phyloP scores from a whole-genome alignment of 139 green algal species.

The Diplosphaera chodatii region DNA sequence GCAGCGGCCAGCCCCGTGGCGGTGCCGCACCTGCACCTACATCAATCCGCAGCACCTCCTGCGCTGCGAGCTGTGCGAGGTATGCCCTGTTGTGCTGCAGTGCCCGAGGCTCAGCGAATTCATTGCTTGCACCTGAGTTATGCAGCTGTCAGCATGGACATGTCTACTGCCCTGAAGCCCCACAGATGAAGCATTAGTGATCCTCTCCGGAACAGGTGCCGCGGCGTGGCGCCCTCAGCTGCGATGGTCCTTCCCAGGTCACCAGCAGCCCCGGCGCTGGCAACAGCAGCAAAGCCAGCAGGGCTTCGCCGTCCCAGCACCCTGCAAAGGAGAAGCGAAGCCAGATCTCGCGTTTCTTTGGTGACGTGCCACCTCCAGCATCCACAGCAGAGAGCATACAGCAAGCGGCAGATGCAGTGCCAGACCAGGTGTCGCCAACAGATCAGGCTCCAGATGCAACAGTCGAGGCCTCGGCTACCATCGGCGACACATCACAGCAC shows the following conservation, averaged over 20 bases:
- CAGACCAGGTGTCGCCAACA: not conserved
- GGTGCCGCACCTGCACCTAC: slow-evolving; percentile 16
- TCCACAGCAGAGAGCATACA: not conserved
- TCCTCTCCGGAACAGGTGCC: too few relatives aligned
- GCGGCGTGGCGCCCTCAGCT: not conserved
- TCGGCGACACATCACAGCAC: not conserved
- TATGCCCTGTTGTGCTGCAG: too few relatives aligned
- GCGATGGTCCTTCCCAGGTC: not conserved
- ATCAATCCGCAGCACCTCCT: slow-evolving; percentile 7
- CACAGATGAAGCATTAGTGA: too few relatives aligned
- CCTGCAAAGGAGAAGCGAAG: not conserved
- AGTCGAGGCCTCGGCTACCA: too few relatives aligned
- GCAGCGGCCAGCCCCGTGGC: not conserved
- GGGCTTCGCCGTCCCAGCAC: too few relatives aligned
- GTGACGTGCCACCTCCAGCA: not conserved
- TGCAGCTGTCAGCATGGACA: too few relatives aligned
- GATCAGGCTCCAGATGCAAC: too few relatives aligned
- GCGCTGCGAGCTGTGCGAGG: slow-evolving; percentile 20
- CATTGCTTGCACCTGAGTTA: too few relatives aligned
- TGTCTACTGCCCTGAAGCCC: too few relatives aligned
- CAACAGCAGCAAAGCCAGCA: not conserved
- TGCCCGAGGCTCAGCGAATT: too few relatives aligned
- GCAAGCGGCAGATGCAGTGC: not conserved
- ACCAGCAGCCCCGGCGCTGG: too few relatives aligned
- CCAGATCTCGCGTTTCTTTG: not conserved